These are phyloP conservation scores for Dillenia turbinata DNA, from an alignment of 164 flowering plant species.

Conservation along the genomic window DNA sequence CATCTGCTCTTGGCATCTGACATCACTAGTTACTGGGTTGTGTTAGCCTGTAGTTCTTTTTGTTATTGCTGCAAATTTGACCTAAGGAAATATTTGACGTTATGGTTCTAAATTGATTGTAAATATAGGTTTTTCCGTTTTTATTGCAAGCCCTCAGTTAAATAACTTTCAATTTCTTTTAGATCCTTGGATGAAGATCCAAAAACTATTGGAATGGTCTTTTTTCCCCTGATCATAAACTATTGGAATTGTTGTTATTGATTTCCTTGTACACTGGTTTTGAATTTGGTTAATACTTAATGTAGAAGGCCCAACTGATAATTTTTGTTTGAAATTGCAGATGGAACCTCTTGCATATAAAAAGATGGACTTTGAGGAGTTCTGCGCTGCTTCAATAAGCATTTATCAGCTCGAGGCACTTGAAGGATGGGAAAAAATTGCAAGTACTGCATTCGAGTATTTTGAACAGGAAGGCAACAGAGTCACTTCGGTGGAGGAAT, in stretches of 20 bases:
- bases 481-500: conserved; percentile 62
- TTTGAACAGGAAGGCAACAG: conserved; percentile 88
- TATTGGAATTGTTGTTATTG: too few species aligned
- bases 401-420: conserved; percentile 84
- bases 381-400: conserved; percentile 94
- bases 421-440: conserved; percentile 80
- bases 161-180: neutral
- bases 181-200: neutral
- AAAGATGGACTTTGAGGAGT: conserved; percentile 81
- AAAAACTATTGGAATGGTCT: neutral
- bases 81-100: too few species aligned
- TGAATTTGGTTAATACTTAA: too few species aligned
- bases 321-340: conserved; percentile 24
- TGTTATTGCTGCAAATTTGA: neutral
- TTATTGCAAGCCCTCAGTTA: neutral
- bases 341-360: conserved; percentile 70
- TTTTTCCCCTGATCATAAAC: neutral
- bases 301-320: neutral
- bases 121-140: too few species aligned
- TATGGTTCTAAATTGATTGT: too few species aligned
- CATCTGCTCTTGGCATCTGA: too few species aligned
- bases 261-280: too few species aligned
- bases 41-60: neutral
- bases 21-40: too few species aligned
- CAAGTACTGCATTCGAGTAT: conserved; percentile 57